A percentile compares a stretch with the other conserved stretches of the same genome.
These are phyloP conservation scores for Fusarium nelsonii DNA, from an alignment of 2,329 filamentous ascomycete species.

Conservation along the genomic window DNA sequence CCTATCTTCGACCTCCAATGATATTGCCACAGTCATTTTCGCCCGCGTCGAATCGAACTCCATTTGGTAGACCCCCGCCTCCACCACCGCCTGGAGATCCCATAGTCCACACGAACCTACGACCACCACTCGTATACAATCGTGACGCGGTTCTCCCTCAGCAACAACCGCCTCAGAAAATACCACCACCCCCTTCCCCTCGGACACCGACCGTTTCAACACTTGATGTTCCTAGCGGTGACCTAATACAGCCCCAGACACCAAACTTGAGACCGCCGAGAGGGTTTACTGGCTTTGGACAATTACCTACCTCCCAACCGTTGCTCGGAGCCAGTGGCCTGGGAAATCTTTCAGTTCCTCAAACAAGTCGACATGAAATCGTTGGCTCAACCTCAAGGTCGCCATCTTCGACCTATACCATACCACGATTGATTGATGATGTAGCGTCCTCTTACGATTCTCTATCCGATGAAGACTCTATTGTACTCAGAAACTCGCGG, in stretches of 20 bases:
- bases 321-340: background rate
- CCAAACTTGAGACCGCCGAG: constrained; percentile 8
- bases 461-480: constrained; percentile 48
- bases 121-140: constrained; percentile 15
- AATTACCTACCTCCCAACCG: constrained; percentile 4
- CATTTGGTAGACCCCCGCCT: constrained; percentile 12
- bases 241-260: background rate
- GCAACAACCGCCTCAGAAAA: constrained; percentile 9
- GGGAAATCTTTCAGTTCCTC: background rate
- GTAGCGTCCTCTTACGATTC: constrained; percentile 41
- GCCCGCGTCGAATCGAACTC: constrained; percentile 6
- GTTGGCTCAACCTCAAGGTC: constrained; percentile 28
- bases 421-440: constrained; percentile 40
- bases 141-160: constrained; percentile 16
- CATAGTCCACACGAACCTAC: constrained; percentile 26
- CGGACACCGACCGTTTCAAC: background rate
- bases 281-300: constrained; percentile 5
- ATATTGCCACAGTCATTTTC: constrained; percentile 13
- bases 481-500: constrained; percentile 49
- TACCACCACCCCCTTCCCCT: constrained; percentile 18
- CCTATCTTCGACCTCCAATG: constrained; percentile 21
- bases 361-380: constrained; percentile 7
- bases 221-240: background rate
- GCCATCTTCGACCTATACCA: constrained; percentile 44
- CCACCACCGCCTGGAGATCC: constrained; percentile 28